Evolutionary conservation across 2,329 filamentous ascomycete species (phyloP), one percentile per base, ranked within the genome.

Genomic region (Torrubiellomyces zombiae): DNA sequence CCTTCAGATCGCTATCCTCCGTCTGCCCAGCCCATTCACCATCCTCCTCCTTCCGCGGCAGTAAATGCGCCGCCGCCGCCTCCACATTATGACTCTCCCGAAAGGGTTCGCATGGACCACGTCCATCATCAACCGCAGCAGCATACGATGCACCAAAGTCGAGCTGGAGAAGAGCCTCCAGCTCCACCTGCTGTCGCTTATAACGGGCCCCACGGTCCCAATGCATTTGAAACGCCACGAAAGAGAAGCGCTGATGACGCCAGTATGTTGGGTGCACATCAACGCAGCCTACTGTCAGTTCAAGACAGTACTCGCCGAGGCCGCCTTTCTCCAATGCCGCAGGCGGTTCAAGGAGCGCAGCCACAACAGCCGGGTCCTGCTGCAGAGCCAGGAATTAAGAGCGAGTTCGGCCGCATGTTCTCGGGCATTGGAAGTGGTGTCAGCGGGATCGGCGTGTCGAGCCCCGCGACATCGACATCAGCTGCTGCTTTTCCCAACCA

Each of bases 401-500:
- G 75, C 44, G 86, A 94, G 46, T 85, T 94, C 45, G 85, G 85
- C 15, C 75, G 82, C 33, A 92, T 94, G 63, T 94, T 93, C 51
- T 82, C 81, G 11, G 86, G 86, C n/a, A 82, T 95, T 36, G 85
- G 60, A 30, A 67, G 58, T 36, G 67, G 59, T 32, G 59, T 65
- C 16, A 58, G 51, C 32, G 56, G 50, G 20, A 56, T 65, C 30
- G 57, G 56, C 14, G 51, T 59, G 18, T 58, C 63, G 9, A 68
- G 63, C 37, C 63, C 66, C 3, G 53, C 60, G 3, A 49, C 60
- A 1, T 45, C 51, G 6, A 37, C 38, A 4, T 35, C 44, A 19
- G 51, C 20, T 39, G 56, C 31, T 44, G 57, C 63, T 1, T 69
- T 63, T 30, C 53, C 59, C 5, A 20, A 18, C n/a, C 22, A 24